Conservation (phyloP, 202 grass and related monocot genomes). For the Panicum virgatum region DNA sequence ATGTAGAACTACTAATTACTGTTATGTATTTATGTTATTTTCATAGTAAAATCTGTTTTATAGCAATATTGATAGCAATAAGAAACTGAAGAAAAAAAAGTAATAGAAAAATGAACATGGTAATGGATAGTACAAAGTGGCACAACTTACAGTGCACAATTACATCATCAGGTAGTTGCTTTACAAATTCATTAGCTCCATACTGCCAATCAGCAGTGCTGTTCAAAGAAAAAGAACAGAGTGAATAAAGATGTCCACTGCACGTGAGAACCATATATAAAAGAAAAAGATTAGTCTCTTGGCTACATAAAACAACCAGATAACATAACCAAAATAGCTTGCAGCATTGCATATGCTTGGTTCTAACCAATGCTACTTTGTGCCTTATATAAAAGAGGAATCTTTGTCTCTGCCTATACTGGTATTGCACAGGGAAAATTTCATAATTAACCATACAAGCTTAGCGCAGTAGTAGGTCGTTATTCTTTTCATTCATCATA, state of each 20-base stretch:
- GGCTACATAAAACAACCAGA: background rate
- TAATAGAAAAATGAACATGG: background rate
- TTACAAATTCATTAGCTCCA: conserved; percentile 64
- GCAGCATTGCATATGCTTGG: background rate
- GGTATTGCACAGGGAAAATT: background rate
- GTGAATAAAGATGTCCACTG: background rate
- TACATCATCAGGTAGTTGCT: conserved; percentile 68
- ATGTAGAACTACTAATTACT: too few species aligned
- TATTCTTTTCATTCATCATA: too few species aligned
- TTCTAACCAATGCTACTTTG: background rate
- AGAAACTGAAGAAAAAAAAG: background rate
- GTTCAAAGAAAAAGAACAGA: conserved; percentile 25
- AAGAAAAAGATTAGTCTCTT: background rate
- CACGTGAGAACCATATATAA: background rate
- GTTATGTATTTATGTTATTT: too few species aligned
- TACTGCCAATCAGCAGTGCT: conserved; percentile 83
- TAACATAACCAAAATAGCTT: background rate
- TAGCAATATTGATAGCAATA: background rate
- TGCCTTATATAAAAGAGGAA: background rate
- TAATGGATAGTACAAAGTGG: background rate
- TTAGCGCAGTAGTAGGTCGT: background rate
- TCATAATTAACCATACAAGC: background rate
- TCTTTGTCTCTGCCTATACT: background rate
- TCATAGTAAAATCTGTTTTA: background rate
- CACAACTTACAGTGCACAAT: conserved; percentile 73